Conservation (phyloP, 495 filamentous ascomycete species). For the Penicillium bialowiezense region DNA sequence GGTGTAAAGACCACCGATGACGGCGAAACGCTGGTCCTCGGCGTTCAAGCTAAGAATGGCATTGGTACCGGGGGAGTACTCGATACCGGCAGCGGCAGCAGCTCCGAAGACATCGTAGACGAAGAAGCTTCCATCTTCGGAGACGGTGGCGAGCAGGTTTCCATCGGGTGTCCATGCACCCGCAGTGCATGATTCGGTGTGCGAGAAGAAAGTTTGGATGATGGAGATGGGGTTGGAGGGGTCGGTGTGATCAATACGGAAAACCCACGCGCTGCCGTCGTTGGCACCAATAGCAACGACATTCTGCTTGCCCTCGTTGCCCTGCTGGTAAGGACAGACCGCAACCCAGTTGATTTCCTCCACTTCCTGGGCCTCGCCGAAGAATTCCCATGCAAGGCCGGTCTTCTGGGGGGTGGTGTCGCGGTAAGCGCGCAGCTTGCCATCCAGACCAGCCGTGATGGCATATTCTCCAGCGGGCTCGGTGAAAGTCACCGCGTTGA, state of each 20-base stretch:
- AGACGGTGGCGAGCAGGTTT: conserved; percentile 82
- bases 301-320: conserved; percentile 63
- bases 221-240: conserved; percentile 65
- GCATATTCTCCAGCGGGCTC: conserved; percentile 78
- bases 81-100: conserved; percentile 70
- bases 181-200: conserved; percentile 83
- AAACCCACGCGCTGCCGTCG: conserved; percentile 96
- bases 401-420: conserved; percentile 38
- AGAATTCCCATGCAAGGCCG: conserved; percentile 56
- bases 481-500: conserved; percentile 83
- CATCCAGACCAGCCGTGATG: conserved; percentile 85
- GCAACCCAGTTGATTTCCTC: conserved; percentile 92
- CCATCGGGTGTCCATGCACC: conserved; percentile 90
- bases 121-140: conserved; percentile 83
- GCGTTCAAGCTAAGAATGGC: conserved; percentile 75
- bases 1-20: conserved; percentile 88
- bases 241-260: conserved; percentile 69
- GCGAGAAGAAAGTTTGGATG: conserved; percentile 85
- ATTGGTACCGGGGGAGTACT: conserved; percentile 64
- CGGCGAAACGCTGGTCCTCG: conserved; percentile 81
- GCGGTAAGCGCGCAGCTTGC: conserved; percentile 57
- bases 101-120: conserved; percentile 91
- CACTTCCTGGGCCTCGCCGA: conserved; percentile 76
- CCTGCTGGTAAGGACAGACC: conserved; percentile 63
- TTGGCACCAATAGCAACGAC: conserved; percentile 85